Conservation (phyloP, 306 rosid species). For the Dryas drummondii region DNA sequence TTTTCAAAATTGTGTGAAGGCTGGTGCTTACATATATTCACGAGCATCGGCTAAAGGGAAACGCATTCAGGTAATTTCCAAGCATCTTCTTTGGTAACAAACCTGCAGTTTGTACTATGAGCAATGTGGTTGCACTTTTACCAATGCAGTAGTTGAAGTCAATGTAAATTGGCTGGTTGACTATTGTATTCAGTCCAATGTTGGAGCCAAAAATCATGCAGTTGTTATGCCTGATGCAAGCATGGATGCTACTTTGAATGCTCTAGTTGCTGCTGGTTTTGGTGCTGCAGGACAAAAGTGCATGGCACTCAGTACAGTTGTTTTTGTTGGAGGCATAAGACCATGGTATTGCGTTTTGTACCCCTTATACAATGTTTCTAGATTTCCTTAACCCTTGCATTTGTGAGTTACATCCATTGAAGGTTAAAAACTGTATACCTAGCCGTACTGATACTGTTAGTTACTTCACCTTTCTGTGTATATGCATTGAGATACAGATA, state of each 20-base stretch:
- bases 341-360: conserved; percentile 48
- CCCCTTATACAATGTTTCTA: not conserved
- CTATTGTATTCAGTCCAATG: conserved; percentile 65
- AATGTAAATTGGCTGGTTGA: conserved; percentile 22
- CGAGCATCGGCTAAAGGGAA: conserved; percentile 93
- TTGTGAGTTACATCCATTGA: not conserved
- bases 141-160: conserved; percentile 17
- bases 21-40: conserved; percentile 93
- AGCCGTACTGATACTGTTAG: too few relatives aligned
- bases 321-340: conserved; percentile 79
- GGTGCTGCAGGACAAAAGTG: conserved; percentile 99
- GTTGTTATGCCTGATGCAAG: conserved; percentile 91
- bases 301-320: conserved; percentile 96
- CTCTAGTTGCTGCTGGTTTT: conserved; percentile 90
- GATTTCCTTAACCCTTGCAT: not conserved
- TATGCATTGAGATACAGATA: not conserved
- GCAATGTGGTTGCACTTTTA: conserved; percentile 24
- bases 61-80: conserved; percentile 73
- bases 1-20: conserved; percentile 40
- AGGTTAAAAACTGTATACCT: not conserved
- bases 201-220: conserved; percentile 98
- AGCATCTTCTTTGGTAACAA: not conserved
- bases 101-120: not conserved
- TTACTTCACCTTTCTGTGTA: not conserved
- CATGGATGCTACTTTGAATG: conserved; percentile 74